These are phyloP conservation scores for Fusarium newnesense DNA, from an alignment of 2,329 filamentous ascomycete genomes.

Conservation along the genomic window DNA sequence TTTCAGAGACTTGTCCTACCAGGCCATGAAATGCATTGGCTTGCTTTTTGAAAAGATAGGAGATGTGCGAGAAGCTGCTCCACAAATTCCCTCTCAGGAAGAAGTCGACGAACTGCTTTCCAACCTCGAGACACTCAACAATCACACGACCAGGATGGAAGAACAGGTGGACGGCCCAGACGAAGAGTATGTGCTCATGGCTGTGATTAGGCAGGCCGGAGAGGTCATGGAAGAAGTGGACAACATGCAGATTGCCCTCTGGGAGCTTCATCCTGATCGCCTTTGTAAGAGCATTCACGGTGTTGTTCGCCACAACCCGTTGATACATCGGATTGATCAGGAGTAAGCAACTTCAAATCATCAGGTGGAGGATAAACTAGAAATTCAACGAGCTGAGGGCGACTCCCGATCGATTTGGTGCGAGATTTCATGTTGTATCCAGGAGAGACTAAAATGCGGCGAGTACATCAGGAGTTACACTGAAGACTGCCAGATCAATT, in stretches of 20 bases:
- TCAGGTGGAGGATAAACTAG: background rate
- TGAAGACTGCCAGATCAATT: background rate
- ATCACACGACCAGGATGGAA: background rate
- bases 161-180: background rate
- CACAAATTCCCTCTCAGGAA: background rate
- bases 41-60: too few relatives aligned
- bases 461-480: too few relatives aligned
- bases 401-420: fast-evolving
- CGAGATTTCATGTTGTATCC: background rate
- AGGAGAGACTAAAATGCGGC: background rate
- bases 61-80: background rate
- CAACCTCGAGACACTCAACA: background rate
- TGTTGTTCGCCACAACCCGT: background rate
- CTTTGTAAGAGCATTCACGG: background rate
- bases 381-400: background rate
- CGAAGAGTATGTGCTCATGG: too few relatives aligned
- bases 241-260: background rate
- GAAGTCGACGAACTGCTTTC: background rate
- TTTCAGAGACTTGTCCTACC: background rate
- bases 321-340: background rate
- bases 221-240: background rate
- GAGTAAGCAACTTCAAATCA: background rate
- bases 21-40: background rate
- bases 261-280: background rate
- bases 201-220: background rate